These are phyloP conservation scores for Cyberlindnera subsufficiens DNA, from an alignment of 805 yeast species.

Conservation along the genomic window DNA sequence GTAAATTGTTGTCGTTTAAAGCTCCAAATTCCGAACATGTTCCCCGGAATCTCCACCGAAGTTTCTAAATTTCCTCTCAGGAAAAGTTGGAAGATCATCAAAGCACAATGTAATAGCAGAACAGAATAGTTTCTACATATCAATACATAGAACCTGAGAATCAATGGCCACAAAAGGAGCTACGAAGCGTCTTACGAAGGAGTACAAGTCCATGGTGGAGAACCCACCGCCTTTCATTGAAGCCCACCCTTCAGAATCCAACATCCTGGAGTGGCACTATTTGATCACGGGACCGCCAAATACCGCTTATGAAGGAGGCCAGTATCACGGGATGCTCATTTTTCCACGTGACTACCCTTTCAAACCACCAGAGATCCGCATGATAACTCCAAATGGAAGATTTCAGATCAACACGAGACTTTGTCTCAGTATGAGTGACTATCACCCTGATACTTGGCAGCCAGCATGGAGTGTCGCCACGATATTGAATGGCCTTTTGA, in stretches of 20 bases:
- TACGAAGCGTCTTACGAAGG: slow-evolving; percentile 57
- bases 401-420: slow-evolving; percentile 76
- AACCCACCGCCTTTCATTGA: slow-evolving; percentile 80
- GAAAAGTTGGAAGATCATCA: no score
- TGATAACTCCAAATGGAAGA: slow-evolving; percentile 87
- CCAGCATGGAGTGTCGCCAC: slow-evolving; percentile 95
- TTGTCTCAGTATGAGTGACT: slow-evolving; percentile 91
- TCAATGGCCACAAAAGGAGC: slow-evolving; percentile 40
- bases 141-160: not conserved
- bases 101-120: no score
- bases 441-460: slow-evolving; percentile 93
- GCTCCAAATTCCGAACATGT: no score
- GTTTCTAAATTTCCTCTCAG: no score
- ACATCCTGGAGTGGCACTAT: slow-evolving; percentile 92
- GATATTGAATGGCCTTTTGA: slow-evolving; percentile 76
- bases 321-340: slow-evolving; percentile 81
- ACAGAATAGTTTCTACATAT: not conserved
- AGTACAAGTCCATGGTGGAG: slow-evolving; percentile 69
- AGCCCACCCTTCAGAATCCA: slow-evolving; percentile 83
- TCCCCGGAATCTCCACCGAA: no score
- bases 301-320: slow-evolving; percentile 82
- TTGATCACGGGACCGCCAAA: slow-evolving; percentile 88
- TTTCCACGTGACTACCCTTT: slow-evolving; percentile 87
- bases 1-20: no score
- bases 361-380: slow-evolving; percentile 84